Evolutionary conservation across 352 stramenopile species (phyloP).

Genomic region (Phytophthora sp.): DNA sequence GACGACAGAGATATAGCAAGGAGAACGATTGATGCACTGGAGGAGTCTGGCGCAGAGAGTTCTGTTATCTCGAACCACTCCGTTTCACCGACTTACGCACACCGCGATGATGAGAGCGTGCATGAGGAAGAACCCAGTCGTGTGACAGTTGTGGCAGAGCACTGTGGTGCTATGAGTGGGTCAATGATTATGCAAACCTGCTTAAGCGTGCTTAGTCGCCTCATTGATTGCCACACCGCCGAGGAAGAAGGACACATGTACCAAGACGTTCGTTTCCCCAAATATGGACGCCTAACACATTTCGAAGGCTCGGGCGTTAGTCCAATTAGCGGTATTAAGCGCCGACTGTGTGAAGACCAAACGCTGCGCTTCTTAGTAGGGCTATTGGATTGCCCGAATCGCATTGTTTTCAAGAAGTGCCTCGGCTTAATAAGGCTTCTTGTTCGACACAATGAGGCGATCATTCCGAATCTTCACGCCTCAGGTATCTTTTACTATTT

Average conservation of each 20-base stretch:
- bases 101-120: constrained; percentile 38
- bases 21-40: constrained; percentile 73
- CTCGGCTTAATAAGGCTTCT: constrained; percentile 82
- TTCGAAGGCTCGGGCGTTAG: constrained; percentile 84
- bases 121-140: constrained; percentile 50
- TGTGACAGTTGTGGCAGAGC: constrained; percentile 79
- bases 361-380: constrained; percentile 84
- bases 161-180: constrained; percentile 79
- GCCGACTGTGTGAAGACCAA: constrained; percentile 72
- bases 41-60: constrained; percentile 59
- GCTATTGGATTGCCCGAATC: constrained; percentile 81
- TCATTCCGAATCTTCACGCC: constrained; percentile 83
- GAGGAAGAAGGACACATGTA: constrained; percentile 83
- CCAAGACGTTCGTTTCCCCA: constrained; percentile 80
- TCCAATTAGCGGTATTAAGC: constrained; percentile 81
- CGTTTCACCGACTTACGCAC: constrained; percentile 39
- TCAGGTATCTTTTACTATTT: constrained; percentile 90
- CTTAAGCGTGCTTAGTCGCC: constrained; percentile 78
- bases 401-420: constrained; percentile 86
- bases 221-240: constrained; percentile 85
- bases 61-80: constrained; percentile 44
- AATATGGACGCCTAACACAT: constrained; percentile 80
- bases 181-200: constrained; percentile 91
- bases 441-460: constrained; percentile 84
- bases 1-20: constrained; percentile 49